A percentile compares a stretch with the other conserved stretches of the same genome.
Evolutionary conservation across 2,329 filamentous ascomycete species (phyloP).

Genomic region (Apiospora hydei): DNA sequence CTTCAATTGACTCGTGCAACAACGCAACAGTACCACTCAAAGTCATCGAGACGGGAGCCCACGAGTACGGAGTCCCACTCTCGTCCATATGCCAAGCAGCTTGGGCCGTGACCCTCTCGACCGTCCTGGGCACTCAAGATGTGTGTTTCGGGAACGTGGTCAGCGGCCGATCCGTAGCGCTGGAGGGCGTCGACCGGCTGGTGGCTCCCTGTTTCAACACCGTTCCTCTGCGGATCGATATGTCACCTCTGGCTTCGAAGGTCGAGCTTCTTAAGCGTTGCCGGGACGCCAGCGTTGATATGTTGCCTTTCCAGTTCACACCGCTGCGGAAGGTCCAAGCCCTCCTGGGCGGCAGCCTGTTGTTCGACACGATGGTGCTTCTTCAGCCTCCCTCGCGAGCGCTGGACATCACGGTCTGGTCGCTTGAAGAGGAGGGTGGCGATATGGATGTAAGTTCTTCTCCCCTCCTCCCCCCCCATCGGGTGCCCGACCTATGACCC

Average conservation of each 20-base stretch:
- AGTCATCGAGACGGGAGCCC: constrained; percentile 56
- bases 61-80: constrained; percentile 65
- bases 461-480: constrained; percentile 21
- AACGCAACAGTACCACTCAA: constrained; percentile 38
- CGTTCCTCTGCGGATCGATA: constrained; percentile 70
- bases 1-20: too few species aligned
- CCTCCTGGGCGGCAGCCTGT: constrained; percentile 47
- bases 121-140: constrained; percentile 64
- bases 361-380: constrained; percentile 85
- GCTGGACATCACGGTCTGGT: constrained; percentile 64
- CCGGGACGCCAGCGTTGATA: constrained; percentile 66
- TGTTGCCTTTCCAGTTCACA: constrained; percentile 75
- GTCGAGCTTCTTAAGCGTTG: constrained; percentile 65
- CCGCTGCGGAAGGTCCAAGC: constrained; percentile 75
- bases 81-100: constrained; percentile 74
- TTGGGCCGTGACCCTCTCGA: constrained; percentile 72
- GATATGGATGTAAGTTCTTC: constrained; percentile 68
- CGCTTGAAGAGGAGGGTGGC: constrained; percentile 62
- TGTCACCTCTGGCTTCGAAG: constrained; percentile 57
- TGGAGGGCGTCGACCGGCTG: constrained; percentile 73
- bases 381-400: constrained; percentile 71
- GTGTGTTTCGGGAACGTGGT: constrained; percentile 89
- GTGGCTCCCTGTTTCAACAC: constrained; percentile 96
- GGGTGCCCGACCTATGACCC: background rate
- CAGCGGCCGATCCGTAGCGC: constrained; percentile 73